Percentiles rank a stretch among this genome's conserved stretches.
phyloP scores from a whole-genome alignment of 2,329 filamentous ascomycete genomes.

The Elsinoe fawcettii region DNA sequence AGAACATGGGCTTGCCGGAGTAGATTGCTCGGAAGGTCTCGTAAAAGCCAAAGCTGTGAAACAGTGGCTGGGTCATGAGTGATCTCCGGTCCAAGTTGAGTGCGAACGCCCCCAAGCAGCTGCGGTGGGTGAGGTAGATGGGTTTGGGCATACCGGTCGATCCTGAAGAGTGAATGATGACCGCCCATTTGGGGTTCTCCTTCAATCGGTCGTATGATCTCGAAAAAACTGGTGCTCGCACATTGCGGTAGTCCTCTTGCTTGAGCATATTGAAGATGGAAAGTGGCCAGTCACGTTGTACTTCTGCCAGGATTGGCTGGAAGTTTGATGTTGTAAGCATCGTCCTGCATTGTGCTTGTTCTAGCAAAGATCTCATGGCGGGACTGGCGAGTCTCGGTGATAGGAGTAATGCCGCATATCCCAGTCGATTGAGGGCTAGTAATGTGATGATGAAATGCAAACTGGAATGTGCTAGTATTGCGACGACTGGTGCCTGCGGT shows the following conservation, averaged over 20 bases:
- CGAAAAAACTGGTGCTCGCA: conserved; percentile 21
- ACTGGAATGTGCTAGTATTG: conserved; percentile 46
- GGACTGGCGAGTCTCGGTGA: conserved; percentile 47
- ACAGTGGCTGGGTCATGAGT: conserved; percentile 51
- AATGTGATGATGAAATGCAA: conserved; percentile 49
- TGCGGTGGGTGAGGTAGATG: conserved; percentile 50
- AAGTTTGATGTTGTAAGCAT: conserved; percentile 24
- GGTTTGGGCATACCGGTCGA: conserved; percentile 58
- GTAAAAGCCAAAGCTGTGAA: conserved; percentile 52
- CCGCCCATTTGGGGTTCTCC: conserved; percentile 30
- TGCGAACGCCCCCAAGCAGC: conserved; percentile 44
- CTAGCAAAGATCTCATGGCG: conserved; percentile 43
- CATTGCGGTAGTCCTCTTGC: conserved; percentile 22
- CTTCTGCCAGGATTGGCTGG: conserved; percentile 26
- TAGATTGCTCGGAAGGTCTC: conserved; percentile 48
- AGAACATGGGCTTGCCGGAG: conserved; percentile 42
- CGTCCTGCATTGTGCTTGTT: conserved; percentile 33
- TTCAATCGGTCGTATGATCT: conserved; percentile 20
- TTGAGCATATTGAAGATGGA: conserved; percentile 27
- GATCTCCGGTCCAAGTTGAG: conserved; percentile 41
- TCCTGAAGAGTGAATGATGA: conserved; percentile 47
- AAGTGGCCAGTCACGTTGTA: conserved; percentile 23
- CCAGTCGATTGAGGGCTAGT: conserved; percentile 48
- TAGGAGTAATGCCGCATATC: conserved; percentile 48
- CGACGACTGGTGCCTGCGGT: conserved; percentile 35